A percentile compares a stretch with the other conserved stretches of the same genome.
phyloP scores from a whole-genome alignment of 1,139 yeast species.

The Ogataea hybrid region DNA sequence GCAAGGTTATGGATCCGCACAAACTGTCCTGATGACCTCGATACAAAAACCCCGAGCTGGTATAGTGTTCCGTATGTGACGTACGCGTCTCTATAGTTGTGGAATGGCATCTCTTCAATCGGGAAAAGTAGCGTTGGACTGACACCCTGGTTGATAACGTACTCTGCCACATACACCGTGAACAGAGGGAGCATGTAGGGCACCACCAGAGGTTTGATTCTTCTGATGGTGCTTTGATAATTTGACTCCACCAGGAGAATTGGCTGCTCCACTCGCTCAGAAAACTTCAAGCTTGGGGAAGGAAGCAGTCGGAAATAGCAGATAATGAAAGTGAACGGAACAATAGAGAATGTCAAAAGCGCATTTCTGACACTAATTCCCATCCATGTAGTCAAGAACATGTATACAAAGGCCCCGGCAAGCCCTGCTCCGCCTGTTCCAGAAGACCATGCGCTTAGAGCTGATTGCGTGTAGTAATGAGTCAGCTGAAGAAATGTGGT shows the following conservation, averaged over 20 bases:
- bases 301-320: slow-evolving; percentile 39
- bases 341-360: slow-evolving; percentile 44
- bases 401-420: slow-evolving; percentile 64
- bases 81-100: slow-evolving; percentile 76
- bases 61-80: slow-evolving; percentile 92
- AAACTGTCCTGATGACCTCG: slow-evolving; percentile 76
- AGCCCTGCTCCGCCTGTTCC: slow-evolving; percentile 98
- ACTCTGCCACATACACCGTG: slow-evolving; percentile 85
- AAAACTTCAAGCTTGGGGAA: slow-evolving; percentile 4
- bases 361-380: slow-evolving; percentile 44
- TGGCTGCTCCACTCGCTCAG: slow-evolving; percentile 22
- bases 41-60: slow-evolving; percentile 88
- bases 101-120: slow-evolving; percentile 65
- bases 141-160: slow-evolving; percentile 91
- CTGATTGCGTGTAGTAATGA: slow-evolving; percentile 52
- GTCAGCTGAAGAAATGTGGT: slow-evolving; percentile 83
- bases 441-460: slow-evolving; percentile 84
- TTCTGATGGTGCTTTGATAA: slow-evolving; percentile 38
- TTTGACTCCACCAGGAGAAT: slow-evolving; percentile 38
- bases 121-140: slow-evolving; percentile 86
- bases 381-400: slow-evolving; percentile 55
- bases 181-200: slow-evolving; percentile 85
- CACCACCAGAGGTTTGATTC: slow-evolving; percentile 48
- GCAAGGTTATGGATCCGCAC: slow-evolving; percentile 58
- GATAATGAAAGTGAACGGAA: slow-evolving; percentile 46